Evolutionary conservation across 257 asterid species (phyloP).

Genomic region (Knoxia roxburghii): DNA sequence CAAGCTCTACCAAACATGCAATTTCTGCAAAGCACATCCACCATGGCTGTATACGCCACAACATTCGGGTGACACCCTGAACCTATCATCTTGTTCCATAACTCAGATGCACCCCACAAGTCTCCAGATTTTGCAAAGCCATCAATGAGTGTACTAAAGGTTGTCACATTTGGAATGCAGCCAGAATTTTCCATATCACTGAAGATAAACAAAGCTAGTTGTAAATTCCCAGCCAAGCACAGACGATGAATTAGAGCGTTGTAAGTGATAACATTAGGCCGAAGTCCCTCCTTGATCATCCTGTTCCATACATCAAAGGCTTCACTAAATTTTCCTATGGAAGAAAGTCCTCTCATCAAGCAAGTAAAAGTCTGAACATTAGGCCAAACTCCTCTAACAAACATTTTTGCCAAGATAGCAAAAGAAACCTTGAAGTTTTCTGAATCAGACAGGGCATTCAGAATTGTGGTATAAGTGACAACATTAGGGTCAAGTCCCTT

Average conservation of each 20-base stretch:
- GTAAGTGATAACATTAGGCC: slow-evolving; percentile 65
- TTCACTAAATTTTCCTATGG: slow-evolving; percentile 44
- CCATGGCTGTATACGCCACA: slow-evolving; percentile 73
- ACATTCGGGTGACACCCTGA: slow-evolving; percentile 62
- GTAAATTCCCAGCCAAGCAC: slow-evolving; percentile 58
- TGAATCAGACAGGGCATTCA: slow-evolving; percentile 46
- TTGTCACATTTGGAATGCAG: slow-evolving; percentile 49
- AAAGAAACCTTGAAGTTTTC: slow-evolving; percentile 44
- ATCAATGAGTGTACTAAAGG: slow-evolving; percentile 58
- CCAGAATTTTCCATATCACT: slow-evolving; percentile 50
- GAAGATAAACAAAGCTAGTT: slow-evolving; percentile 37
- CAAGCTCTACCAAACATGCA: slow-evolving; percentile 65
- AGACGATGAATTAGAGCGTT: slow-evolving; percentile 63
- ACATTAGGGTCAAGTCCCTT: slow-evolving; percentile 60
- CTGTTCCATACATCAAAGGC: slow-evolving; percentile 49
- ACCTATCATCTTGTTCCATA: slow-evolving; percentile 78
- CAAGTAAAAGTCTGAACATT: slow-evolving; percentile 70
- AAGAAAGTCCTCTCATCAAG: slow-evolving; percentile 62
- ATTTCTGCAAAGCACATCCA: slow-evolving; percentile 60
- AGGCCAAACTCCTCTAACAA: slow-evolving; percentile 57
- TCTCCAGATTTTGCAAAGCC: slow-evolving; percentile 66
- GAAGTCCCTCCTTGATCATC: slow-evolving; percentile 49
- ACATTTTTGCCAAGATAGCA: slow-evolving; percentile 70
- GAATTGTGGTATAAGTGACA: slow-evolving; percentile 48
- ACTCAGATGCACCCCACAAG: slow-evolving; percentile 54